Base-by-base conservation (phyloP, 75 land plant species). In the Selaginella tamariscina region DNA sequence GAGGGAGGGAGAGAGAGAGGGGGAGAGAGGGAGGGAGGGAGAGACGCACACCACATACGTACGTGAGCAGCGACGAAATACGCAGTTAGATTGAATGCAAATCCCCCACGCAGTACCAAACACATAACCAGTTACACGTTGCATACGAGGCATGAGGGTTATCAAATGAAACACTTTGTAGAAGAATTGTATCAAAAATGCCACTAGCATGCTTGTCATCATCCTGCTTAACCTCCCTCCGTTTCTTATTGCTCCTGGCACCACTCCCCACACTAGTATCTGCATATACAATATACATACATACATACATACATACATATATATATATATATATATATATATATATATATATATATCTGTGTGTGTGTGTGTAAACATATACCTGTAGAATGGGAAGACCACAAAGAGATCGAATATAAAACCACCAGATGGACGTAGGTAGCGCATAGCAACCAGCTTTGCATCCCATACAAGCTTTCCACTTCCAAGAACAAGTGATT, bases 391-490 rank as follows among this genome's bases (percentile, higher is more conserved):
- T 69, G 98, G 98, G 18, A 92, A 82, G 54, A 92, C 82, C 70
- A 89, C 98, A 33, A 86, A 82, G 30, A 75, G 56, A 55, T 93
- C 98, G 65, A 86, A 82, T 80, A 81, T 77, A 71, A 93, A 88
- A n/a, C 88, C 90, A 29, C 75, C 80, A 31, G 72, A 28, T 0
- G 85, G 80, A 1, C 80, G 63, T 22, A 89, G 75, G 71, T 93
- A 93, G 54, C 86, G 87, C 0, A 67, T 28, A 24, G 91, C 95
- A 64, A 93, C 67, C 54, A 73, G 70, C 8, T 74, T 72, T 9
- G 90, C 65, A 65, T 93, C 98, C 86, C 95, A 89, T 32, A 89
- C 88, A 24, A 93, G 89, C 62, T 90, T 90, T 56, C 98, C 98
- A 56, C 90, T 79, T 0, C 98, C 98, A 8, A 93, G 81, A 0